Base-by-base conservation (phyloP, 495 filamentous ascomycete species). In the Talaromyces thailandensis region DNA sequence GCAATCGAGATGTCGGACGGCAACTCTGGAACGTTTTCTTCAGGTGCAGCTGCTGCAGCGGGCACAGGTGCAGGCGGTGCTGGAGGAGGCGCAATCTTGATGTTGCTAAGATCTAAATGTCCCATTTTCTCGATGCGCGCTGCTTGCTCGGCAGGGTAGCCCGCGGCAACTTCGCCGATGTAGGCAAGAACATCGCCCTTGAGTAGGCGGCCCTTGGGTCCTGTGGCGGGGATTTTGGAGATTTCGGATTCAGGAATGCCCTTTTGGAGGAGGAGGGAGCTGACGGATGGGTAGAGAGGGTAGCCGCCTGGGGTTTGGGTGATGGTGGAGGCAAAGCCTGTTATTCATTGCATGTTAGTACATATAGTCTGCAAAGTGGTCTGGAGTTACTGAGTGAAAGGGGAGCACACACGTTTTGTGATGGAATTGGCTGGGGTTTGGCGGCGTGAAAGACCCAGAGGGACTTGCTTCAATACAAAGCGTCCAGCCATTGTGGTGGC, bases 161-260 rank as follows among this genome's bases (percentile, higher is more conserved):
- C 76, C 45, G 84, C 73, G 51, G 86, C 74, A 67, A 96, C 89
- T 60, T 75, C 76, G 57, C 95, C 94, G 14, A 98, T 76, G 71
- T 93, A 94, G 31, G 92, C 92, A 51, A 98, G 84, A 8, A 98
- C 90, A 71, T 98, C 94, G 55, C 94, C 94, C 77, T 98, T 98
- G 35, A 98, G 81, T 48, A 98, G 79, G 55, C 95, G 87, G 53
- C 93, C 92, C 71, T 87, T 89, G 35, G 94, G 94, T 16, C 94
- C 94, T 28, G 88, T 93, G 9, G 91, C 86, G 23, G 85, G 88
- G 70, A 98, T 97, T 68, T 88, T 86, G 71, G 86, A 81, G 29
- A 88, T 75, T 63, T 88, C 89, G 25, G 86, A 86, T 56, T 84
- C 80, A 50, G 88, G 79, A 28, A 98, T 73, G 62, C 84, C 84